A percentile compares a stretch with the other conserved stretches of the same genome.
phyloP scores from a whole-genome alignment of 1,139 yeast species.

The Debaryomycetaceae sp. region DNA sequence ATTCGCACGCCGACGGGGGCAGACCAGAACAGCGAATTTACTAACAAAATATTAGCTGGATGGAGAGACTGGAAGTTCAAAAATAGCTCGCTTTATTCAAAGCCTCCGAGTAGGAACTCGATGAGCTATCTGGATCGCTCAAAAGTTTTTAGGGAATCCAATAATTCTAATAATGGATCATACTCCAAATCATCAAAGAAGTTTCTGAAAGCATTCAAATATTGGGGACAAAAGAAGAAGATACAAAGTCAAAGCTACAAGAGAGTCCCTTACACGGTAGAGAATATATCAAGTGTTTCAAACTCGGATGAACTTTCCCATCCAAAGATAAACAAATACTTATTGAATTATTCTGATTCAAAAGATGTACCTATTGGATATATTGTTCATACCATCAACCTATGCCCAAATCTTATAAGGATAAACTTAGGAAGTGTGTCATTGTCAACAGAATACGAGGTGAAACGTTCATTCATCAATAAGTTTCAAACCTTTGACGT shows the following conservation, averaged over 20 bases:
- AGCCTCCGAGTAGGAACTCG: conserved; percentile 20
- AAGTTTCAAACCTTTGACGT: conserved; percentile 40
- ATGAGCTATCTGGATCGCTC: conserved; percentile 21
- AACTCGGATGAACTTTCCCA: conserved; percentile 28
- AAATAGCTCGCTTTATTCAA: conserved; percentile 60
- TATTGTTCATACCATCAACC: conserved; percentile 53
- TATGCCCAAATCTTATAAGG: conserved; percentile 53
- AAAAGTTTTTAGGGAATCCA: conserved; percentile 23
- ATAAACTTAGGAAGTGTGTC: conserved; percentile 55
- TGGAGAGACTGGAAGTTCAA: conserved; percentile 90
- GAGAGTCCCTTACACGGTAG: neutral
- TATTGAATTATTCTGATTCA: conserved; percentile 53
- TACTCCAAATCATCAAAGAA: conserved; percentile 14
- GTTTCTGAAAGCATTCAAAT: conserved; percentile 22
- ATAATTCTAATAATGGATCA: conserved; percentile 15
- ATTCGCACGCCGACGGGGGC: neutral
- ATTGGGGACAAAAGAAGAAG: conserved; percentile 14
- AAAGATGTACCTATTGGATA: conserved; percentile 71
- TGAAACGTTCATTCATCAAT: conserved; percentile 27
- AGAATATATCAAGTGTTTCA: neutral
- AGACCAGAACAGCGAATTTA: conserved; percentile 1
- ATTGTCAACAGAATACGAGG: conserved; percentile 57
- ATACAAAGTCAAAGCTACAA: conserved; percentile 11
- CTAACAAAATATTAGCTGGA: conserved; percentile 48
- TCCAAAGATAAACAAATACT: conserved; percentile 57